A percentile compares a stretch with the other conserved stretches of the same genome.
Conservation (phyloP, 768 basidiomycete species). For the Nidularia sp. region DNA sequence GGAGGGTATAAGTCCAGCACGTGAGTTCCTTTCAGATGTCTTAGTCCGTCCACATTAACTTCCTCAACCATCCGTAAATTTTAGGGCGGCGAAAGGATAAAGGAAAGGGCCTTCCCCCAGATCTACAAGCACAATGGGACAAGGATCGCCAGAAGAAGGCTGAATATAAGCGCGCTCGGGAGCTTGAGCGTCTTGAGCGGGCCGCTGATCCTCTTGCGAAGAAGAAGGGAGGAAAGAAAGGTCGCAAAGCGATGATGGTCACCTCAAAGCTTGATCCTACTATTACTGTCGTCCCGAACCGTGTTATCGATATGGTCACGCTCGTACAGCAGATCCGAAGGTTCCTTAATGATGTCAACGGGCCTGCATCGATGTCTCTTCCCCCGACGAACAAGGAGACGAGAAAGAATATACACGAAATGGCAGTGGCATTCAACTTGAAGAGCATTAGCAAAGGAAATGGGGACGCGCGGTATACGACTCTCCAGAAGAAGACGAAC, state of each 20-base stretch:
- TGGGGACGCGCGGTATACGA: constrained; percentile 71
- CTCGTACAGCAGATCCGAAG: constrained; percentile 66
- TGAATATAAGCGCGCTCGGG: constrained; percentile 47
- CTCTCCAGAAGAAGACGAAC: constrained; percentile 62
- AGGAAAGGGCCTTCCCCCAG: constrained; percentile 44
- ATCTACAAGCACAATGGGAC: constrained; percentile 70
- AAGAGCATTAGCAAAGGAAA: constrained; percentile 75
- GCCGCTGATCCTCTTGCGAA: constrained; percentile 59
- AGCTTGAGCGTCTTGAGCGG: constrained; percentile 44
- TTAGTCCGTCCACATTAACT: too few relatives aligned
- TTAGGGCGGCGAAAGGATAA: constrained; percentile 48
- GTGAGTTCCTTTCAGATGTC: constrained; percentile 46
- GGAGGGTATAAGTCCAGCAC: constrained; percentile 37
- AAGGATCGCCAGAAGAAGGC: constrained; percentile 84
- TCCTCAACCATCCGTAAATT: too few relatives aligned
- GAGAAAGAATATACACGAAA: constrained; percentile 71
- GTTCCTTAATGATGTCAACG: constrained; percentile 59
- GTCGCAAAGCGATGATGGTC: constrained; percentile 61
- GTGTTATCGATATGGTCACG: constrained; percentile 61
- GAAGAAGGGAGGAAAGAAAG: constrained; percentile 68
- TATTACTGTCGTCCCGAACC: constrained; percentile 39
- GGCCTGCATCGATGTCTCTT: constrained; percentile 52
- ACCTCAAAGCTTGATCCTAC: constrained; percentile 47
- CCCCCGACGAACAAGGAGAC: constrained; percentile 76
- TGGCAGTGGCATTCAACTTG: constrained; percentile 76